These are phyloP conservation scores for Fragaria vesca DNA, from an alignment of 306 rosid species.

Conservation along the genomic window DNA sequence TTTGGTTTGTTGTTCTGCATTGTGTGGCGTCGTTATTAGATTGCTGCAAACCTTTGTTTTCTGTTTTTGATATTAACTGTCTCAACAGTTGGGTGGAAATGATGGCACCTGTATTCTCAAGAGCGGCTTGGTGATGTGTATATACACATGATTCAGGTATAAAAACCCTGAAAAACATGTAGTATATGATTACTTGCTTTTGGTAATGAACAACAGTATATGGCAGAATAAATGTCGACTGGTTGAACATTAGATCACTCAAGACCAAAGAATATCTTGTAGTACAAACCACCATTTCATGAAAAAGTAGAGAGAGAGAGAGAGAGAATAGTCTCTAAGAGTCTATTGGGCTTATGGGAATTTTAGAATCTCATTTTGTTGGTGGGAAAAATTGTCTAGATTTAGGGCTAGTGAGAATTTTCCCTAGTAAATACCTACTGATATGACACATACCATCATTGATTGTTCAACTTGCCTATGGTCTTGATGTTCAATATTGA, in stretches of 20 bases:
- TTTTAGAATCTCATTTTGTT: too few relatives aligned
- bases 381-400: too few relatives aligned
- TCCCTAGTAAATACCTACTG: background rate
- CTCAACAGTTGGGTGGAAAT: constrained; percentile 87
- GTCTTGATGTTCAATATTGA: constrained; percentile 5
- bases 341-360: too few relatives aligned
- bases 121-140: constrained; percentile 73
- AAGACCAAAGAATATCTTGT: background rate
- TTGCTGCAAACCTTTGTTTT: constrained; percentile 10
- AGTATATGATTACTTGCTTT: too few relatives aligned
- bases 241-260: background rate
- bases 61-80: constrained; percentile 27
- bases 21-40: background rate
- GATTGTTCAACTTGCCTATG: background rate
- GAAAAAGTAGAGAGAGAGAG: background rate
- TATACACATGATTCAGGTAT: constrained; percentile 69
- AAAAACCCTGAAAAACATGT: background rate
- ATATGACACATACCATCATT: background rate
- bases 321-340: too few relatives aligned
- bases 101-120: constrained; percentile 98
- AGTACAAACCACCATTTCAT: background rate
- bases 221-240: background rate
- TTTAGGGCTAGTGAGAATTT: too few relatives aligned
- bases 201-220: background rate
- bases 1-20: too few relatives aligned